Conservation (phyloP, 306 rosid species). For the Vicia sativa region DNA sequence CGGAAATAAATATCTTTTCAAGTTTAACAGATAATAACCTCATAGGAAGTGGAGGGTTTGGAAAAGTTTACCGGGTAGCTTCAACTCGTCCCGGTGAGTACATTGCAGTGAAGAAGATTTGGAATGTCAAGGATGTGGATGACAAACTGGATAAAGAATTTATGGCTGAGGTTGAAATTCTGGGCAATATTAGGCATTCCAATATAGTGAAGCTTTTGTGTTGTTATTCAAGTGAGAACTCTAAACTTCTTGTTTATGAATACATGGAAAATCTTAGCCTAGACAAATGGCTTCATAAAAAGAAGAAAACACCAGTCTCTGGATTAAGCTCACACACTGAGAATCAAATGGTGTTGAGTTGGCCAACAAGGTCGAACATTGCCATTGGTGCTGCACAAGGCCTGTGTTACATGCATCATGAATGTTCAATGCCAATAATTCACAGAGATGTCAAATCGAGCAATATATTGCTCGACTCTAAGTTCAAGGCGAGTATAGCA, state of each 20-base stretch:
- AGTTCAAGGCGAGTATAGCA: conserved; percentile 79
- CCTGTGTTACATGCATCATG: conserved; percentile 85
- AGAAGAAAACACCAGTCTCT: conserved; percentile 37
- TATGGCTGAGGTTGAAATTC: conserved; percentile 65
- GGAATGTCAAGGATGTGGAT: conserved; percentile 50
- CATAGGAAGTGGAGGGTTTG: conserved; percentile 90
- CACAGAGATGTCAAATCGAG: conserved; percentile 92
- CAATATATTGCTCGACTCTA: conserved; percentile 76
- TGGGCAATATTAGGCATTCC: conserved; percentile 77
- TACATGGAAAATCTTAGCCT: conserved; percentile 85
- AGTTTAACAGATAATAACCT: conserved; percentile 68
- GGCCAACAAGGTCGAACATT: conserved; percentile 79
- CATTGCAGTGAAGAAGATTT: conserved; percentile 80
- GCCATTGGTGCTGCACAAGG: conserved; percentile 90
- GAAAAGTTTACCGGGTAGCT: conserved; percentile 70
- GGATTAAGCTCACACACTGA: conserved; percentile 37
- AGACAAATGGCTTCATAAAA: conserved; percentile 72
- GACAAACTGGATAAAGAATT: conserved; percentile 69
- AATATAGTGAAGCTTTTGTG: conserved; percentile 85
- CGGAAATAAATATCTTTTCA: conserved; percentile 51
- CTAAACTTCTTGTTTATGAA: conserved; percentile 85
- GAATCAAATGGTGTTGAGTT: conserved; percentile 49
- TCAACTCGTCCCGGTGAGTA: conserved; percentile 48
- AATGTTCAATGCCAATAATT: conserved; percentile 70
- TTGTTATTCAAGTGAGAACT: conserved; percentile 68